phyloP scores from a whole-genome alignment of 2,329 filamentous ascomycete species.

The Colletotrichum abscissum region DNA sequence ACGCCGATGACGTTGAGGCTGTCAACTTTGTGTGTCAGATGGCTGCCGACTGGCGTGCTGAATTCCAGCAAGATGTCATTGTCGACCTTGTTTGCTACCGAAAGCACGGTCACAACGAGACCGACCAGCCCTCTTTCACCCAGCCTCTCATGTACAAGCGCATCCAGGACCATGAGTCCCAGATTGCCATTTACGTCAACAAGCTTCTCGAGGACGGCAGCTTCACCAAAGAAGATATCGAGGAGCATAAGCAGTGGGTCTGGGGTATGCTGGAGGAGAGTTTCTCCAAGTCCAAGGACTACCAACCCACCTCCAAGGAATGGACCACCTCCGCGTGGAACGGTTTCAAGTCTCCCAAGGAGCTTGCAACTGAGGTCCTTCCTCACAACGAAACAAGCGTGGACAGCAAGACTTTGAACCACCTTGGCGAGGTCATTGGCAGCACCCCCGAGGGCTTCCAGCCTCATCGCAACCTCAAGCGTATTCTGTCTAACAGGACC shows the following conservation, averaged over 20 bases:
- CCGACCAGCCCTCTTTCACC: constrained; percentile 99
- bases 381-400: constrained; percentile 92
- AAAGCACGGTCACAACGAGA: constrained; percentile 99
- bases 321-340: constrained; percentile 99
- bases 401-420: constrained; percentile 76
- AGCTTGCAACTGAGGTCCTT: constrained; percentile 92
- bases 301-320: constrained; percentile 95
- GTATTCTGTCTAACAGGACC: constrained; percentile 88
- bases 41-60: constrained; percentile 96
- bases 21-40: constrained; percentile 98
- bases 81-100: constrained; percentile 99
- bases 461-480: constrained; percentile 95
- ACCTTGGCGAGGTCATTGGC: constrained; percentile 86
- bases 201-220: constrained; percentile 92
- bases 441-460: constrained; percentile 85
- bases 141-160: constrained; percentile 99
- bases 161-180: constrained; percentile 84
- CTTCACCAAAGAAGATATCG: constrained; percentile 96
- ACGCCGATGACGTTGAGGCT: constrained; percentile 97
- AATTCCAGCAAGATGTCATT: constrained; percentile 98
- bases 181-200: constrained; percentile 91
- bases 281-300: constrained; percentile 97
- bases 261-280: constrained; percentile 99
- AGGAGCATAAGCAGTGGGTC: constrained; percentile 99
- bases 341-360: constrained; percentile 99